Conservation (phyloP, 208 protist genomes). For the Lotmaria passim region DNA sequence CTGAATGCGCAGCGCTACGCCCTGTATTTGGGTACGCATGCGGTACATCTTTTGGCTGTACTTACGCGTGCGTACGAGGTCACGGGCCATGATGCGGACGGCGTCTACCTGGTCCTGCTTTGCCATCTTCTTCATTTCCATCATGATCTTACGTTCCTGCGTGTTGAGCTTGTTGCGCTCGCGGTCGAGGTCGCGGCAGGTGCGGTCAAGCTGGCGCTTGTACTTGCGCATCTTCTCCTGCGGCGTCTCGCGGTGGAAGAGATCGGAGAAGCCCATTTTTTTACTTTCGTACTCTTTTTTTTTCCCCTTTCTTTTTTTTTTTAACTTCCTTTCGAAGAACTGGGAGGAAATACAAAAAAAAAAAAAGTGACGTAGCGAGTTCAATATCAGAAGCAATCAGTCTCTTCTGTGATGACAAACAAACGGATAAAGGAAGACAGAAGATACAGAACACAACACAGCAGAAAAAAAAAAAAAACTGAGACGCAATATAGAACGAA, state of each 20-base stretch:
- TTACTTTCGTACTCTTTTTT: too few relatives aligned
- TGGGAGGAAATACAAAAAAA: too few relatives aligned
- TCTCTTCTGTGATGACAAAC: too few relatives aligned
- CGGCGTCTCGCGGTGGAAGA: constrained; percentile 89
- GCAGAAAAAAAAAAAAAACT: background rate
- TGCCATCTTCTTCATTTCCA: constrained; percentile 97
- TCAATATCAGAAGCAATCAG: too few relatives aligned
- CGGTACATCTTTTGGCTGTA: constrained; percentile 97
- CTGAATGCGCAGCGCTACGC: constrained; percentile 95
- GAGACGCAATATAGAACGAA: background rate
- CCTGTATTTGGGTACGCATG: constrained; percentile 97
- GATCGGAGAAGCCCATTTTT: constrained; percentile 60
- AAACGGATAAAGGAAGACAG: too few relatives aligned
- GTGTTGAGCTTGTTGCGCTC: constrained; percentile 94
- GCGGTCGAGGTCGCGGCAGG: constrained; percentile 96
- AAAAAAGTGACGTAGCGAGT: too few relatives aligned
- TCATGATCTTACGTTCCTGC: constrained; percentile 97
- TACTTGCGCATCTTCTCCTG: constrained; percentile 96
- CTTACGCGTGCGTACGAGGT: constrained; percentile 96
- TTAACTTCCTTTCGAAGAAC: too few relatives aligned
- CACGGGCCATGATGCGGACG: constrained; percentile 97
- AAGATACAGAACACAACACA: background rate
- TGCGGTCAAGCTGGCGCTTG: constrained; percentile 94
- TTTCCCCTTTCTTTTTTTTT: constrained; percentile 8
- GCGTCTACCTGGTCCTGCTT: constrained; percentile 96